phyloP scores from a whole-genome alignment of 495 filamentous ascomycete species.

The Endocarpon pusillum region DNA sequence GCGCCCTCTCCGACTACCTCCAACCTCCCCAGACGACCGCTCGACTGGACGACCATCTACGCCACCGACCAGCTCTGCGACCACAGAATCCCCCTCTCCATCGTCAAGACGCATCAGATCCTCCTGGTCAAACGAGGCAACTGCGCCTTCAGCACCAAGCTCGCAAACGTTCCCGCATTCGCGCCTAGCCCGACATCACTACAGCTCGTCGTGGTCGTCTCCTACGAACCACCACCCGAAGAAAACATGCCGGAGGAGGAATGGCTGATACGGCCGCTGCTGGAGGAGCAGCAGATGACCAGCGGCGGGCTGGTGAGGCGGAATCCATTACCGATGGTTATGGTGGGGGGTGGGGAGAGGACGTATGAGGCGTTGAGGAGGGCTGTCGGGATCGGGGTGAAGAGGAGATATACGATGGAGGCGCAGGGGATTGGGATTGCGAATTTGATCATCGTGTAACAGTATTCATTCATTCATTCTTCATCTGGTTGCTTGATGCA shows the following conservation, averaged over 20 bases:
- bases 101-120: slow-evolving; percentile 52
- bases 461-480: background rate
- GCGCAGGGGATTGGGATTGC: slow-evolving; percentile 64
- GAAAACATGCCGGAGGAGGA: slow-evolving; percentile 13
- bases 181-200: slow-evolving; percentile 39
- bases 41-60: slow-evolving; percentile 55
- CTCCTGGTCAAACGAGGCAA: slow-evolving; percentile 71
- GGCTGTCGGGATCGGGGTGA: slow-evolving; percentile 49
- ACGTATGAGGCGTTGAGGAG: slow-evolving; percentile 43
- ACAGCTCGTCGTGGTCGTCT: slow-evolving; percentile 72
- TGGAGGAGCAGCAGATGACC: slow-evolving; percentile 61
- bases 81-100: slow-evolving; percentile 37
- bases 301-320: slow-evolving; percentile 53
- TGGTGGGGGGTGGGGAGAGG: slow-evolving; percentile 62
- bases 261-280: slow-evolving; percentile 46
- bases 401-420: slow-evolving; percentile 60
- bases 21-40: slow-evolving; percentile 22
- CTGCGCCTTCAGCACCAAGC: slow-evolving; percentile 71
- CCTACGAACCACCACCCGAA: too few relatives aligned
- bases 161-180: slow-evolving; percentile 66
- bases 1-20: slow-evolving; percentile 26
- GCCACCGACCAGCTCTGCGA: slow-evolving; percentile 53
- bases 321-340: slow-evolving; percentile 62
- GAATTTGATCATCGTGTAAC: slow-evolving; percentile 60
- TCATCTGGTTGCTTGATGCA: too few relatives aligned